Evolutionary conservation across 257 asterid genomes (phyloP), one percentile per base, ranked within the genome.

Genomic region (Solanum pennellii): DNA sequence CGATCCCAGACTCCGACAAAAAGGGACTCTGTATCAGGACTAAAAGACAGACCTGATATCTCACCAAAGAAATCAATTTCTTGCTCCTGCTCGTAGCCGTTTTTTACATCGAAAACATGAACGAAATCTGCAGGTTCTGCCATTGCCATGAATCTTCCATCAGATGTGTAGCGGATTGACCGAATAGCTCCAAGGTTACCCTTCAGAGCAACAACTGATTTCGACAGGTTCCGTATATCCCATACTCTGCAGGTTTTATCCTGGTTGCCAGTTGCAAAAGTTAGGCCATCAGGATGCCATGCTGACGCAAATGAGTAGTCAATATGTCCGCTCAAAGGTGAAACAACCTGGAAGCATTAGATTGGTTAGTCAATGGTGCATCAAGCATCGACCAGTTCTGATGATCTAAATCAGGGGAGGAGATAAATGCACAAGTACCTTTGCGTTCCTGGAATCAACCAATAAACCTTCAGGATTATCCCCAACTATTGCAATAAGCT

Each of bases 61-160:
- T 96, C 99, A 68, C 99, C 99, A 83, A 96, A 95, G 97, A 96
- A 96, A 89, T 96, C 98, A 10, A 95, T 92, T 69, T 95, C 99
- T 90, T 96, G 98, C 83, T 95, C 98, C 89, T 92, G 91, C 85
- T 91, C 92, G 13, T 94, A 96, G 68, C 97, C 98, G 37, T 92
- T 90, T 88, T 90, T 72, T 25, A 95, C 97, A 86, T 95, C 98
- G 71, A 94, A 95, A 42, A 96, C 88, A 39, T 96, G 99, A 88
- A 96, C 98, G 62, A 93, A 96, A 88, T 96, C 99, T 15, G 98
- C 99, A 82, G 98, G 98, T 90, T 96, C 99, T n/a, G 99, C 98
- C 98, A 95, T 96, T 9, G 99, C 94, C 98, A 96, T 90, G 93
- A 92, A 96, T 86, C 95, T 89, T 29, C 99, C 99, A 86, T 96